Evolutionary conservation across 371 early-diverging fungal species (phyloP).

Genomic region (Mucor velutinosus): DNA sequence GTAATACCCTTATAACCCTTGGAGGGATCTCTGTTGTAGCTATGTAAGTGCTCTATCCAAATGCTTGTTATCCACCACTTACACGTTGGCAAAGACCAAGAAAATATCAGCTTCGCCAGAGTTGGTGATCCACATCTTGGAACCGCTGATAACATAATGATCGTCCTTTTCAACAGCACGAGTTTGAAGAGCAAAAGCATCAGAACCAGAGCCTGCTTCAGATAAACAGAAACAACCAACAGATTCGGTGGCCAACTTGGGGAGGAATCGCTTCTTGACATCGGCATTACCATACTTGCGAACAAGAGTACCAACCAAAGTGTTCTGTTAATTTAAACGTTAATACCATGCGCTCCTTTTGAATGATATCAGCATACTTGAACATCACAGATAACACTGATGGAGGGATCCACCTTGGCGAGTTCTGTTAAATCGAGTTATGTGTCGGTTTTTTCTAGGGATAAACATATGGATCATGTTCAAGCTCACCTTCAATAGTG

Average conservation of each 20-base stretch:
- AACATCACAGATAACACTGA: conserved; percentile 93
- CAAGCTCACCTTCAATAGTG: conserved; percentile 75
- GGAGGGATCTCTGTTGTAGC: conserved; percentile 65
- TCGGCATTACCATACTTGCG: conserved; percentile 77
- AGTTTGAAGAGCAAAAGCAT: conserved; percentile 97
- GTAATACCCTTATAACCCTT: conserved; percentile 98
- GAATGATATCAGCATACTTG: conserved; percentile 57
- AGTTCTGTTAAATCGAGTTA: conserved; percentile 60
- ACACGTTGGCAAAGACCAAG: conserved; percentile 95
- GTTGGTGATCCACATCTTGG: conserved; percentile 94
- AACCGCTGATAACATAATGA: conserved; percentile 89
- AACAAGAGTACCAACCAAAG: conserved; percentile 93
- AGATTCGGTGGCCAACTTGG: conserved; percentile 80
- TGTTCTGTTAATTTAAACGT: conserved; percentile 62
- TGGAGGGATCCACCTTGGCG: conserved; percentile 94
- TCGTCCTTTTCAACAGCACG: conserved; percentile 90
- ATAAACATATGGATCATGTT: neutral
- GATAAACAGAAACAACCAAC: conserved; percentile 96
- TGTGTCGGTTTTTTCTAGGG: neutral
- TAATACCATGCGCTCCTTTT: neutral
- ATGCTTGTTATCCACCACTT: conserved; percentile 11
- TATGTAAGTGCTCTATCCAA: neutral
- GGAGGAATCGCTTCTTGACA: conserved; percentile 84
- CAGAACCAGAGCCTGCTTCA: conserved; percentile 92
- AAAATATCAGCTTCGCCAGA: conserved; percentile 91